Base-by-base conservation (phyloP, 352 stramenopile genomes). In the Pythium myriotylum region DNA sequence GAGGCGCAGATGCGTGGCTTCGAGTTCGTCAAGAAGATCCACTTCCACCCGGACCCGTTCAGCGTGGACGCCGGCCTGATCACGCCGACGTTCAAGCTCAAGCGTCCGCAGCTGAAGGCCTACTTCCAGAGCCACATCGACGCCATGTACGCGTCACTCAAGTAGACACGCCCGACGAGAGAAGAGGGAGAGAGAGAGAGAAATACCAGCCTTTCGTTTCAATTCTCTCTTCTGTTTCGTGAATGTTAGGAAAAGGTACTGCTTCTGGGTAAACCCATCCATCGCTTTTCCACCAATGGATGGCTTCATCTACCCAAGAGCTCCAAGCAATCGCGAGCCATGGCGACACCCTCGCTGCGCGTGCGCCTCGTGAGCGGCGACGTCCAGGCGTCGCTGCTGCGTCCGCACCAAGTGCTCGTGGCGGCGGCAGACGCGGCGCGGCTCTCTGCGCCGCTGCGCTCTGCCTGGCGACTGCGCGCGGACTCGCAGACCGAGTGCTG, bases 21-120 rank as follows among this genome's bases (percentile, higher is more conserved):
- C 67, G 96, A 99, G 77, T 89, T 84, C 20, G 79, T 96, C 6
- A 95, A 92, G 56, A 91, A 86, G 50, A 69, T 98, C 17, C 70
- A 97, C 58, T 67, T 98, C 26, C 77, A 96, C 66, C 62, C 79
- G 0, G 79, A 96, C 33, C 68, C 85, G n/a, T 98, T 98, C 62
- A 86, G 74, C 2, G 79, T 90, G 13, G 94, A 98, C 19, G 97
- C 97, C 56, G 90, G 80, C 20, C 74, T 98, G 35, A 73, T 97
- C 10, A 99, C 96, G 23, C 95, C 96, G 23, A 98, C 96, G 1
- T 97, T 98, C 77, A 99, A 99, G 70, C 84, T 98, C 58, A 98
- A 98, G 76, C 77, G 96, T 56, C 80, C 74, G 40, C 69, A 89
- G 54, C 73, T 89, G 45, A 75, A 77, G 62, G 68, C 68, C 40